Evolutionary conservation across 2,329 filamentous ascomycete species (phyloP).

Genomic region (Aspergillus pseudoglaucus): DNA sequence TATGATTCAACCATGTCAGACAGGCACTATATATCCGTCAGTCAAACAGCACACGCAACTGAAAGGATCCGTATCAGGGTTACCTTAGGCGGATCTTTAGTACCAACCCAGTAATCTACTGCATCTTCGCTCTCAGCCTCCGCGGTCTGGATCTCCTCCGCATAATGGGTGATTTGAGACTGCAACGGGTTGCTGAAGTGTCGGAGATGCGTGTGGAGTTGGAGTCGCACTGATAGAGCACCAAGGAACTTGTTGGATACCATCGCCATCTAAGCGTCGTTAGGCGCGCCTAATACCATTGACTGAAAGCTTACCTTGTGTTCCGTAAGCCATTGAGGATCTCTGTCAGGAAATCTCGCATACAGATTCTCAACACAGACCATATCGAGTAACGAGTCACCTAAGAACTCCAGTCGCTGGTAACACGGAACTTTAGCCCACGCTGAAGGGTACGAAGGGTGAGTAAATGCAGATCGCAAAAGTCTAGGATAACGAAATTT

Average conservation of each 20-base stretch:
- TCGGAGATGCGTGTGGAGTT: conserved; percentile 67
- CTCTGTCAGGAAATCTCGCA: conserved; percentile 65
- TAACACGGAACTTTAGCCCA: conserved; percentile 81
- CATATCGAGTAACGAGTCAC: conserved; percentile 83
- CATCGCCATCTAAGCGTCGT: conserved; percentile 70
- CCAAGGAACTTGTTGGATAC: conserved; percentile 92
- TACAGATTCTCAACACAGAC: conserved; percentile 78
- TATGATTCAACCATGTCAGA: conserved; percentile 86
- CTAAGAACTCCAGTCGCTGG: conserved; percentile 85
- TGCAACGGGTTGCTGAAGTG: conserved; percentile 33
- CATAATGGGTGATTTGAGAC: conserved; percentile 46
- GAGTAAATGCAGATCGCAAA: conserved; percentile 76
- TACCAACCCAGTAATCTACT: conserved; percentile 39
- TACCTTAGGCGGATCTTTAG: conserved; percentile 40
- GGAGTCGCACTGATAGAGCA: conserved; percentile 69
- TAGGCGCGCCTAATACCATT: conserved; percentile 1
- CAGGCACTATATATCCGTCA: conserved; percentile 47
- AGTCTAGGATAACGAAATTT: conserved; percentile 69
- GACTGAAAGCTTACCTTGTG: conserved; percentile 57
- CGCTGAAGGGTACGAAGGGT: conserved; percentile 70
- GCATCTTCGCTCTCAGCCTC: conserved; percentile 24
- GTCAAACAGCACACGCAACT: not conserved
- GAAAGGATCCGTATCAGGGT: not conserved
- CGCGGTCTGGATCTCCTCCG: conserved; percentile 29
- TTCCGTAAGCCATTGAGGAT: conserved; percentile 95